These are phyloP conservation scores for Prunus dulcis DNA, from an alignment of 306 rosid genomes.

Conservation along the genomic window DNA sequence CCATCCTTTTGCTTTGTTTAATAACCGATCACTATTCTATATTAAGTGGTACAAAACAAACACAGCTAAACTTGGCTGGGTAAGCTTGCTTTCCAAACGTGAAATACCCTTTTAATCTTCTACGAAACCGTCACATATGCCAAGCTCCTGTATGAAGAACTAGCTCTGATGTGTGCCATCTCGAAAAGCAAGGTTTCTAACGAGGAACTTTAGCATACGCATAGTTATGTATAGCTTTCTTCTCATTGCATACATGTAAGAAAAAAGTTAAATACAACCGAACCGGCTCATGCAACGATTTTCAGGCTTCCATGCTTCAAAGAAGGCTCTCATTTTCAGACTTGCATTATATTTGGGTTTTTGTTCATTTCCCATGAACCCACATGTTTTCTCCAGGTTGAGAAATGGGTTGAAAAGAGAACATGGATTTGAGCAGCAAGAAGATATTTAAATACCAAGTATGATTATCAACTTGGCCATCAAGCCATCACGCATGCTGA, in stretches of 20 bases:
- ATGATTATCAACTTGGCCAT: constrained; percentile 12
- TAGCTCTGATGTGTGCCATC: too few species aligned
- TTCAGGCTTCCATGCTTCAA: background rate
- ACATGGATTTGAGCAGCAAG: constrained; percentile 14
- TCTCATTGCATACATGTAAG: too few species aligned
- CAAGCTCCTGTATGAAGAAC: background rate
- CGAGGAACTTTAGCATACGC: too few species aligned
- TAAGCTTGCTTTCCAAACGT: constrained; percentile 37
- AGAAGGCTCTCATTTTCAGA: background rate
- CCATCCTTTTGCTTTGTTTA: constrained; percentile 19
- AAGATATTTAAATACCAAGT: background rate
- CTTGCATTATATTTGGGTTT: background rate
- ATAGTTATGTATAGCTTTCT: too few species aligned
- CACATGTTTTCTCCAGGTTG: background rate
- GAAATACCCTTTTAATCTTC: constrained; percentile 19
- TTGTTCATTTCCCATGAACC: background rate
- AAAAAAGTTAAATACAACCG: too few species aligned
- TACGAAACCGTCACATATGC: constrained; percentile 2
- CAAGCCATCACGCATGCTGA: constrained; percentile 8
- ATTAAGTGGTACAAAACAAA: constrained; percentile 25
- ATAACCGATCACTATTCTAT: constrained; percentile 17
- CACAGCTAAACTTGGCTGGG: constrained; percentile 57
- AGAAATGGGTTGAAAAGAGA: constrained; percentile 9
- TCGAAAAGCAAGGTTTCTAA: too few species aligned
- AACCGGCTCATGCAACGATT: background rate